Percentiles rank a stretch among this genome's conserved stretches.
Conservation (phyloP, 2,329 filamentous ascomycete genomes). For the Penicillium janthinellum region DNA sequence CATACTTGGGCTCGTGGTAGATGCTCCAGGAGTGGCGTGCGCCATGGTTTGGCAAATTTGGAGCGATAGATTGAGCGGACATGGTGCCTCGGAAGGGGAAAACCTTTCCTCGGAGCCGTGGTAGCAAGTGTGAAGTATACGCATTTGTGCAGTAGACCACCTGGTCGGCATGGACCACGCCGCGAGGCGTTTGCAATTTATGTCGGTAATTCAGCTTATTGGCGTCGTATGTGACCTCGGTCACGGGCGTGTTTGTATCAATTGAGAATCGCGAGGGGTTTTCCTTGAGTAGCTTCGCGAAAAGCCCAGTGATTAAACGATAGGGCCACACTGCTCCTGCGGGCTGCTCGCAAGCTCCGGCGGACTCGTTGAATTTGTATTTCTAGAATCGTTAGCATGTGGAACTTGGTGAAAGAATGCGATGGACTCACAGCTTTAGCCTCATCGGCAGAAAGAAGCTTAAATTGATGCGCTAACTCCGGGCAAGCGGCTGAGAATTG, state of each 20-base stretch:
- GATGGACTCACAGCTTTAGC: not conserved
- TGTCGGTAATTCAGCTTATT: slow-evolving; percentile 29
- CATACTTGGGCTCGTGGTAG: slow-evolving; percentile 4
- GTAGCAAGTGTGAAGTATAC: slow-evolving; percentile 40
- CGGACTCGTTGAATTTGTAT: slow-evolving; percentile 14
- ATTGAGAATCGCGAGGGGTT: slow-evolving; percentile 19
- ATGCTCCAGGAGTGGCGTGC: slow-evolving; percentile 7
- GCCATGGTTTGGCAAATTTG: not conserved
- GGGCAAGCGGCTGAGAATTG: slow-evolving; percentile 5
- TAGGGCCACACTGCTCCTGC: slow-evolving; percentile 27
- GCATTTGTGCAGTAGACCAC: slow-evolving; percentile 48
- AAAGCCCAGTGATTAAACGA: slow-evolving; percentile 21
- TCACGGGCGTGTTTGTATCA: slow-evolving; percentile 25
- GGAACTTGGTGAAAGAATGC: not conserved
- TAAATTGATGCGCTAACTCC: slow-evolving; percentile 3
- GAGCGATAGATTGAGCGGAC: not conserved
- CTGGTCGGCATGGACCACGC: slow-evolving; percentile 48
- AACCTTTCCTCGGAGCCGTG: slow-evolving; percentile 36
- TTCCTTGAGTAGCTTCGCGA: slow-evolving; percentile 17
- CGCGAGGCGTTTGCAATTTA: slow-evolving; percentile 48
- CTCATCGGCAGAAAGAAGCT: slow-evolving; percentile 3
- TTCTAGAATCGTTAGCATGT: slow-evolving; percentile 3
- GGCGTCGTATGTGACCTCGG: slow-evolving; percentile 8
- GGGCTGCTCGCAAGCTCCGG: slow-evolving; percentile 13
- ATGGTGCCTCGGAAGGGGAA: slow-evolving; percentile 6